Conservation (phyloP, 371 early-diverging fungal genomes). For the Mortierella sp. region DNA sequence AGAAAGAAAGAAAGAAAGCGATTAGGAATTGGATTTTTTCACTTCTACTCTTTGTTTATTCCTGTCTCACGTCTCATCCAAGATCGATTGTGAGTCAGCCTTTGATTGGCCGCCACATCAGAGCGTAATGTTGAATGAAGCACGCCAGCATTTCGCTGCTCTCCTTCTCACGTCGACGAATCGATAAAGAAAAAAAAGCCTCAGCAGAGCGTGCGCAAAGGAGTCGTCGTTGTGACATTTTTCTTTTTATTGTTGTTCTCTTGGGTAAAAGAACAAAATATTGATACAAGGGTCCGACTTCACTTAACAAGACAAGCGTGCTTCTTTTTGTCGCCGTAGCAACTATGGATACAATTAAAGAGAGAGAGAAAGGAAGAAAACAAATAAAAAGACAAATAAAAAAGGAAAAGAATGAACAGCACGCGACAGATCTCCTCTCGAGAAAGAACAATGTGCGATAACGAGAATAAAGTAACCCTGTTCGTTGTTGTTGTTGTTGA, state of each 20-base stretch:
- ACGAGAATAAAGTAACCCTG: not conserved
- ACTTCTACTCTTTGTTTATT: not conserved
- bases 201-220: not conserved
- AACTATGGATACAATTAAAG: slow-evolving; percentile 14
- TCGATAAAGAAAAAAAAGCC: not conserved
- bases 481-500: not conserved
- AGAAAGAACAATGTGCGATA: not conserved
- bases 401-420: slow-evolving; percentile 2
- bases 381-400: slow-evolving; percentile 15
- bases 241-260: slow-evolving; percentile 6
- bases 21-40: not conserved
- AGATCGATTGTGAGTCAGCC: not conserved
- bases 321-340: not conserved
- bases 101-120: too few relatives aligned
- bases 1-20: not conserved
- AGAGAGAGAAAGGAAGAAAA: not conserved
- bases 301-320: slow-evolving; percentile 9
- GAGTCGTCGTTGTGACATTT: not conserved
- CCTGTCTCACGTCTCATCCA: not conserved
- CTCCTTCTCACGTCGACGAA: not conserved
- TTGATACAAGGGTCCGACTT: slow-evolving; percentile 3
- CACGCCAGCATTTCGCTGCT: not conserved
- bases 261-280: slow-evolving; percentile 11
- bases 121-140: not conserved
- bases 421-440: too few relatives aligned